Evolutionary conservation across 106 monocot species (phyloP).

Genomic region (Acorus gramineus): DNA sequence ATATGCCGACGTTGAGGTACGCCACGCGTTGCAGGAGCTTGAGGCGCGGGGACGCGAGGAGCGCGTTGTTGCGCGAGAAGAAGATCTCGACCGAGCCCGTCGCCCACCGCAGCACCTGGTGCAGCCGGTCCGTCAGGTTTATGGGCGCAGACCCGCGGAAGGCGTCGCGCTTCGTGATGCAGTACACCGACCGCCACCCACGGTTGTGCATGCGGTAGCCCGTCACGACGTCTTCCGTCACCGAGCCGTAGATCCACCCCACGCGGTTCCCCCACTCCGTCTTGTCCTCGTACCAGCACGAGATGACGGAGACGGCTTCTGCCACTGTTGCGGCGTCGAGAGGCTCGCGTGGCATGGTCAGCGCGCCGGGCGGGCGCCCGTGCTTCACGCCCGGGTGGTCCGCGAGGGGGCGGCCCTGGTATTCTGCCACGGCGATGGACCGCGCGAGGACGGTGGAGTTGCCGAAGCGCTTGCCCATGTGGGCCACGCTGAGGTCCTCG

Average conservation of each 20-base stretch:
- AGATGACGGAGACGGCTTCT: slow-evolving; percentile 82
- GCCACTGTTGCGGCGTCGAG: slow-evolving; percentile 36
- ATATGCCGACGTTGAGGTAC: slow-evolving; percentile 88
- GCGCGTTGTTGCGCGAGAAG: slow-evolving; percentile 76
- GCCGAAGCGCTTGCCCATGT: too few relatives aligned
- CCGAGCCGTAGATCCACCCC: slow-evolving; percentile 92
- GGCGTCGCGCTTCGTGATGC: slow-evolving; percentile 74
- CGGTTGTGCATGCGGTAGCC: slow-evolving; percentile 95
- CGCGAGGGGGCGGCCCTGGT: slow-evolving; percentile 12
- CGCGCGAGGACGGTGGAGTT: too few relatives aligned
- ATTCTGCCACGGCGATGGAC: slow-evolving; percentile 2
- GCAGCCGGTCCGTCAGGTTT: slow-evolving; percentile 84
- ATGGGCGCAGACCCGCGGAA: slow-evolving; percentile 83
- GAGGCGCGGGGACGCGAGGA: slow-evolving; percentile 46
- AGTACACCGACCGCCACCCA: slow-evolving; percentile 74
- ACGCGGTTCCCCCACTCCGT: slow-evolving; percentile 80
- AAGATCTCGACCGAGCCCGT: slow-evolving; percentile 94
- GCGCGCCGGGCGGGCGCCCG: slow-evolving; percentile 12
- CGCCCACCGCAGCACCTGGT: slow-evolving; percentile 89
- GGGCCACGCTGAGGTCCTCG: too few relatives aligned
- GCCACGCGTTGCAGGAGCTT: slow-evolving; percentile 83
- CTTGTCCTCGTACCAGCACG: slow-evolving; percentile 89
- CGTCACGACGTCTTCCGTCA: slow-evolving; percentile 91
- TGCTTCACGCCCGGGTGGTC: slow-evolving; percentile 8
- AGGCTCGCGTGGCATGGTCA: not conserved